These are phyloP conservation scores for Rhodotorula sphaerocarpa DNA, from an alignment of 768 basidiomycete genomes.

Conservation along the genomic window DNA sequence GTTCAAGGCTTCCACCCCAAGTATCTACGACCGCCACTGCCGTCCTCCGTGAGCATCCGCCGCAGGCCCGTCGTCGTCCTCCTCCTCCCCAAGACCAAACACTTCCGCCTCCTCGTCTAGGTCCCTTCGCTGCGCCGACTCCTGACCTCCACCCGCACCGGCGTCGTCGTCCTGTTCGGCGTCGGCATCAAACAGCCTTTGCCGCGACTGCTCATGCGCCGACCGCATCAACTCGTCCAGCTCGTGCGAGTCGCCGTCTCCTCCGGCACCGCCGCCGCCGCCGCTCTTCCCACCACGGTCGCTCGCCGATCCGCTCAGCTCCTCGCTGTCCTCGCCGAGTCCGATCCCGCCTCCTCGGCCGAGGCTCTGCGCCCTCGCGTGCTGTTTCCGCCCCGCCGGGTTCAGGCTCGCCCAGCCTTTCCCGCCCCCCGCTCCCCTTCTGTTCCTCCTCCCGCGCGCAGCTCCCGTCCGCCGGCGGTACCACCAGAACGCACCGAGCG, in stretches of 20 bases:
- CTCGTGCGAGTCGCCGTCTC: conserved; percentile 17
- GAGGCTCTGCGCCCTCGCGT: conserved; percentile 7
- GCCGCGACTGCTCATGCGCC: too few relatives aligned
- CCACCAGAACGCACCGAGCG: conserved; percentile 11
- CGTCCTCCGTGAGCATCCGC: neutral
- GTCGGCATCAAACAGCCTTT: too few relatives aligned
- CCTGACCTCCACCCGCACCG: too few relatives aligned
- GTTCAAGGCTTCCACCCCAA: too few relatives aligned
- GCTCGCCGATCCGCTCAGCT: neutral
- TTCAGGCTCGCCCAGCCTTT: conserved; percentile 4
- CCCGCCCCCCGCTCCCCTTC: neutral
- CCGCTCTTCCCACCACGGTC: neutral
- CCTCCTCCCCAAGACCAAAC: conserved; percentile 28
- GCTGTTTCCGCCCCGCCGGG: neutral
- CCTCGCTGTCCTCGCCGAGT: neutral
- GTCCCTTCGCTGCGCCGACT: neutral
- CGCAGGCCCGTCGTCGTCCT: conserved; percentile 19
- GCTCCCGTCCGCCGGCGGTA: conserved; percentile 1
- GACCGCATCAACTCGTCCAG: conserved; percentile 26
- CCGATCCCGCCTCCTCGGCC: conserved; percentile 5
- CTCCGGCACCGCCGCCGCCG: neutral
- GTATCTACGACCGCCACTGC: too few relatives aligned
- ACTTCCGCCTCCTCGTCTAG: conserved; percentile 22
- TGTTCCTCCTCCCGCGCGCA: neutral
- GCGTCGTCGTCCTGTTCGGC: neutral